Conservation (phyloP, 2,329 filamentous ascomycete genomes). For the Fusarium virguliforme region DNA sequence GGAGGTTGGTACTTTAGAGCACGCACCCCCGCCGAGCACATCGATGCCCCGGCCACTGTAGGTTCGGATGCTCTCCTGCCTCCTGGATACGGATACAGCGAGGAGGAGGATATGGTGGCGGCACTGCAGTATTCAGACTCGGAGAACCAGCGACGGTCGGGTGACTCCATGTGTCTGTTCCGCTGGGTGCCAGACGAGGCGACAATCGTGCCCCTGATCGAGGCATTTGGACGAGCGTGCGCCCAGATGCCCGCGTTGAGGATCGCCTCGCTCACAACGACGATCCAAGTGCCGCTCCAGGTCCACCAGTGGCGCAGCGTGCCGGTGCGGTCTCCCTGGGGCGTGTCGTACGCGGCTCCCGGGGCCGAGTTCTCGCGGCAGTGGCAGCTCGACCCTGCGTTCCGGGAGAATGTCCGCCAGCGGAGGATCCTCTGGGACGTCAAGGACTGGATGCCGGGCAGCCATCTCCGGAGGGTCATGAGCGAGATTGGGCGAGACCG, state of each 20-base stretch:
- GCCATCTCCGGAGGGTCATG: constrained; percentile 21
- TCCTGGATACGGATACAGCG: constrained; percentile 36
- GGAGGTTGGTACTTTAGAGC: constrained; percentile 41
- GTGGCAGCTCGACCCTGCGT: constrained; percentile 38
- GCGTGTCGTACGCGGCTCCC: constrained; percentile 34
- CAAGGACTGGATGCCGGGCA: constrained; percentile 34
- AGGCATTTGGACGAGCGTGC: constrained; percentile 38
- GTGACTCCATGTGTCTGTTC: constrained; percentile 39
- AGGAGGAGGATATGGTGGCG: constrained; percentile 30
- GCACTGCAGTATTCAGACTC: constrained; percentile 35
- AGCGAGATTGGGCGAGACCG: constrained; percentile 31
- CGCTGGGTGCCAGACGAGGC: constrained; percentile 38
- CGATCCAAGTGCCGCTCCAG: constrained; percentile 33
- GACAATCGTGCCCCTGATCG: constrained; percentile 30
- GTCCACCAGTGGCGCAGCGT: constrained; percentile 26
- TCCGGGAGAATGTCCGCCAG: constrained; percentile 28
- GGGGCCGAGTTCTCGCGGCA: constrained; percentile 30
- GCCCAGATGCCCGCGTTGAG: constrained; percentile 34
- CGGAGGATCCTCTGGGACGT: constrained; percentile 38
- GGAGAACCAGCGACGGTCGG: constrained; percentile 31
- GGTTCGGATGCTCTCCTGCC: constrained; percentile 24
- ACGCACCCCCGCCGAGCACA: constrained; percentile 27
- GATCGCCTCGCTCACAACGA: constrained; percentile 35
- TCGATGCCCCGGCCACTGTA: constrained; percentile 24
- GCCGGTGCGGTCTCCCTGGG: constrained; percentile 35